Evolutionary conservation across 768 basidiomycete species (phyloP).

Genomic region (Polyporus arcularius): DNA sequence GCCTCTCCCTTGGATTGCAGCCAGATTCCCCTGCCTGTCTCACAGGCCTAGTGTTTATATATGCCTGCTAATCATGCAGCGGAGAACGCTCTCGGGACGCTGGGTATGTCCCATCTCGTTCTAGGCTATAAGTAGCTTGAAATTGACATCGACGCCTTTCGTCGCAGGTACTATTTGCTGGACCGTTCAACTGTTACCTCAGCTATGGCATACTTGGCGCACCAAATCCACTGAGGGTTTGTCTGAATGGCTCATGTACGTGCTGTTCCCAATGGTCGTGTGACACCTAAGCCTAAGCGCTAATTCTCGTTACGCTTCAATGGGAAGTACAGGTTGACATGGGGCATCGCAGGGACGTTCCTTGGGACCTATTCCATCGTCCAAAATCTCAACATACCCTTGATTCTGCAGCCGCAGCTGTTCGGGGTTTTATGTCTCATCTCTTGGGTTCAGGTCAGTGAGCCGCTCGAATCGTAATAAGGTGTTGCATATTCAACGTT

Average conservation of each 20-base stretch:
- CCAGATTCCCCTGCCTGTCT: too few relatives aligned
- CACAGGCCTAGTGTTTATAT: background rate
- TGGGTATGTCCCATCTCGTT: conserved; percentile 42
- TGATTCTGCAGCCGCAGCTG: conserved; percentile 67
- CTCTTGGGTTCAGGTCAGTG: conserved; percentile 64
- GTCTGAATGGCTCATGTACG: conserved; percentile 39
- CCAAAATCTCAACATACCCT: conserved; percentile 68
- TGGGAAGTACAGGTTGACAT: conserved; percentile 46
- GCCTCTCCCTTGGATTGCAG: too few relatives aligned
- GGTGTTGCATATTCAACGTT: too few relatives aligned
- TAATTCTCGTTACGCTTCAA: too few relatives aligned
- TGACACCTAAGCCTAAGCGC: background rate
- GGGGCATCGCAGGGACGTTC: conserved; percentile 60
- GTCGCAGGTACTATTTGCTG: conserved; percentile 61
- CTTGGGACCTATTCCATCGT: conserved; percentile 70
- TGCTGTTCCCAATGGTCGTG: background rate
- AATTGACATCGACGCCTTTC: background rate
- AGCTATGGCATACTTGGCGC: conserved; percentile 72
- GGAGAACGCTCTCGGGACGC: conserved; percentile 71
- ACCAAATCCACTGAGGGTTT: conserved; percentile 69
- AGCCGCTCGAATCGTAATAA: background rate
- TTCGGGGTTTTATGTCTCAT: conserved; percentile 62
- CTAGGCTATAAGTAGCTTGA: background rate
- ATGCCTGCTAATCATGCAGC: conserved; percentile 53
- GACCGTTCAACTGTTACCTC: conserved; percentile 68